Conservation (phyloP, 2,329 filamentous ascomycete species). For the Cyphellophora attinorum region DNA sequence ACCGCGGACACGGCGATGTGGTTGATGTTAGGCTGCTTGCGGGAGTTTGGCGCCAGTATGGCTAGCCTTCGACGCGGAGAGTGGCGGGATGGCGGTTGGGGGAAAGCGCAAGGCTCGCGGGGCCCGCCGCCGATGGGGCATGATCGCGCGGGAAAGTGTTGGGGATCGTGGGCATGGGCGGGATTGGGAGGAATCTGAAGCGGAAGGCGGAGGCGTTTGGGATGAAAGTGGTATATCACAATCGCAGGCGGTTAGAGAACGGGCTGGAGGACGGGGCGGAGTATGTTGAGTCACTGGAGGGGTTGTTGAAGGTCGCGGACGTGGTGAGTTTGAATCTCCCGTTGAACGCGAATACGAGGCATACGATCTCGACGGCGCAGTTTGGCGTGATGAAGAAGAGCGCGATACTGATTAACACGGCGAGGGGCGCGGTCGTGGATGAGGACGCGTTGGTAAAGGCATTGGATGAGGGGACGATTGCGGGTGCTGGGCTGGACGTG, state of each 20-base stretch:
- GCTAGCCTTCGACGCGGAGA: constrained; percentile 53
- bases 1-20: constrained; percentile 77
- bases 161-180: constrained; percentile 78
- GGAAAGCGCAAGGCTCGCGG: no score
- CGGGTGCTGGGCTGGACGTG: constrained; percentile 66
- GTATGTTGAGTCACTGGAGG: constrained; percentile 67
- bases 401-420: constrained; percentile 71
- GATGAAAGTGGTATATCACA: constrained; percentile 21
- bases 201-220: constrained; percentile 23
- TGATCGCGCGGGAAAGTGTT: constrained; percentile 68
- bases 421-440: constrained; percentile 72
- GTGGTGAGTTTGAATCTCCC: constrained; percentile 74
- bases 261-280: constrained; percentile 42
- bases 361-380: constrained; percentile 63
- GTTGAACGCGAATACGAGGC: constrained; percentile 62
- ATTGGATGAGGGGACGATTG: constrained; percentile 59
- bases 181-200: constrained; percentile 70
- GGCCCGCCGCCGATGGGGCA: constrained; percentile 55
- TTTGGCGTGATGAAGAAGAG: constrained; percentile 71
- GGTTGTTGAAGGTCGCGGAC: constrained; percentile 59
- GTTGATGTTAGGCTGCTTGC: constrained; percentile 68
- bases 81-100: constrained; percentile 56
- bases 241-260: constrained; percentile 11
- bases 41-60: constrained; percentile 63
- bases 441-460: constrained; percentile 70